These are phyloP conservation scores for Lactarius psammicola DNA, from an alignment of 768 basidiomycete genomes.

Conservation along the genomic window DNA sequence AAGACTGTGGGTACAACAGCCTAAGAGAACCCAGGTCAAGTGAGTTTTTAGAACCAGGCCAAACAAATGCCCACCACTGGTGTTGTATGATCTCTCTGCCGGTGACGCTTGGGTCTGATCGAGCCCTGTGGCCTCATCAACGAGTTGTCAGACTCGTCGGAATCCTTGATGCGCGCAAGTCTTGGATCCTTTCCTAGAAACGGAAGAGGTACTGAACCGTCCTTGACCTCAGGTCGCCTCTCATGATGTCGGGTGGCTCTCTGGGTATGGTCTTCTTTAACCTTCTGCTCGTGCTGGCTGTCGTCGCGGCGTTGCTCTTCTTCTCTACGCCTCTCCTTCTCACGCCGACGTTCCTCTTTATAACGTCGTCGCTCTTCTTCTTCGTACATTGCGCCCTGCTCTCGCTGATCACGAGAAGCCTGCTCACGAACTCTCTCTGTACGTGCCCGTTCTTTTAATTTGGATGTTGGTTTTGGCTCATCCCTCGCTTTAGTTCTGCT, in stretches of 20 bases:
- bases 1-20: conserved; percentile 18
- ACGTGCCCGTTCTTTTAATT: conserved; percentile 29
- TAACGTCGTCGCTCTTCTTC: conserved; percentile 28
- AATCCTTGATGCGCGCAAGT: conserved; percentile 28
- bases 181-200: conserved; percentile 20
- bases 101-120: conserved; percentile 23
- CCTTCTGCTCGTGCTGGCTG: conserved; percentile 27
- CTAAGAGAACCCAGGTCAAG: conserved; percentile 13
- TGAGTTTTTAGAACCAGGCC: background rate
- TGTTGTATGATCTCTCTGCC: conserved; percentile 13
- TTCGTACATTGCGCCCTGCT: conserved; percentile 15
- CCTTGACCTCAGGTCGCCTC: conserved; percentile 24
- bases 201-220: conserved; percentile 28
- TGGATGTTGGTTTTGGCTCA: conserved; percentile 5
- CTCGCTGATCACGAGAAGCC: conserved; percentile 28
- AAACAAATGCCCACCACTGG: conserved; percentile 7
- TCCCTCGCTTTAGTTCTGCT: conserved; percentile 13
- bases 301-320: conserved; percentile 27
- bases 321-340: conserved; percentile 30
- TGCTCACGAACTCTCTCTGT: conserved; percentile 27
- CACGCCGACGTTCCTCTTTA: conserved; percentile 28
- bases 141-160: conserved; percentile 30
- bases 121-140: conserved; percentile 18
- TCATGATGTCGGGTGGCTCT: conserved; percentile 20
- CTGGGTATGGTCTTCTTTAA: conserved; percentile 24